Conservation (phyloP, 345 rosid species). For the Hibiscus syriacus region DNA sequence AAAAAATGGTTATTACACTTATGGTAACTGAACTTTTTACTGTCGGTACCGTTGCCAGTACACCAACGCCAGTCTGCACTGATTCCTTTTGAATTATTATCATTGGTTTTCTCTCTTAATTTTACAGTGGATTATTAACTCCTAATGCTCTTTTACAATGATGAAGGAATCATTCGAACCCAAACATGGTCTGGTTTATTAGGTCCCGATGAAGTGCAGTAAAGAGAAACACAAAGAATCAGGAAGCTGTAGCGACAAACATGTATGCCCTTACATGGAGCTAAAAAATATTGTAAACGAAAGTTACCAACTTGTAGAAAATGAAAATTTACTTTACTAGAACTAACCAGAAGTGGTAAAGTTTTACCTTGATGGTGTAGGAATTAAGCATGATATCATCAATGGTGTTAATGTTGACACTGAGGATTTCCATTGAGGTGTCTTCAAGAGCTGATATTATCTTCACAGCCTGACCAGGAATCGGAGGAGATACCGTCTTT, state of each 20-base stretch:
- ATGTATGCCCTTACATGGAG: not conserved
- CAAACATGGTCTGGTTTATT: too few relatives aligned
- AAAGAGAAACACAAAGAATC: not conserved
- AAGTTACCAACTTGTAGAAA: not conserved
- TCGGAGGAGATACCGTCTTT: constrained; percentile 70
- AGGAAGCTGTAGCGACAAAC: not conserved
- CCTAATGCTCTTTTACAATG: not conserved
- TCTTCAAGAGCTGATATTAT: constrained; percentile 71
- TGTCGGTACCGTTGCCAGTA: not conserved
- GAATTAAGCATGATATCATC: constrained; percentile 73
- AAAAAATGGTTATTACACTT: too few relatives aligned
- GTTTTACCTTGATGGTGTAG: constrained; percentile 91
- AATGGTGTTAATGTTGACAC: constrained; percentile 46
- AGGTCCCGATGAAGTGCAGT: not conserved
- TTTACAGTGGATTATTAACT: not conserved
- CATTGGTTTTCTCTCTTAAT: not conserved
- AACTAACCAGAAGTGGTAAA: too few relatives aligned
- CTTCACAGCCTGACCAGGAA: constrained; percentile 74
- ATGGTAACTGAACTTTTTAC: not conserved
- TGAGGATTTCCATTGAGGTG: constrained; percentile 69
- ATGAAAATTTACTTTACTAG: too few relatives aligned
- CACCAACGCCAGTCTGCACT: constrained; percentile 45
- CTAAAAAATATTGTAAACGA: not conserved
- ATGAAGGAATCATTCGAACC: not conserved
- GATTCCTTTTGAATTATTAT: not conserved